Percentiles rank a stretch among this genome's conserved stretches.
These are phyloP conservation scores for Dothidotthia symphoricarpi DNA, from an alignment of 2,329 filamentous ascomycete species.

Conservation along the genomic window DNA sequence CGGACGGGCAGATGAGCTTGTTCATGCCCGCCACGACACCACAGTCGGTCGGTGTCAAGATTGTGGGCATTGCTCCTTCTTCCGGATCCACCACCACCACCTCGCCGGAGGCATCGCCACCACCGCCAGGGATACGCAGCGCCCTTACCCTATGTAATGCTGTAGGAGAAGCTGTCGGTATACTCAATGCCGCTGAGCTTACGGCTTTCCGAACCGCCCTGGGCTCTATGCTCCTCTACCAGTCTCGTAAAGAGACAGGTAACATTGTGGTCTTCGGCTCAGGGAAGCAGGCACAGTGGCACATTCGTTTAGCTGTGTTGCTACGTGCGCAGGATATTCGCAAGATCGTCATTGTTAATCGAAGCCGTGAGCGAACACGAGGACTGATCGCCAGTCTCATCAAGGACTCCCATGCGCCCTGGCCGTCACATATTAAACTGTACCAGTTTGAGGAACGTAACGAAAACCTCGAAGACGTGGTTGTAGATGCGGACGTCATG, in stretches of 20 bases:
- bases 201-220: conserved; percentile 81
- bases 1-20: conserved; percentile 59
- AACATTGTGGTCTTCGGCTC: conserved; percentile 51
- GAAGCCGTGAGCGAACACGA: conserved; percentile 9
- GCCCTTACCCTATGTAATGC: conserved; percentile 60
- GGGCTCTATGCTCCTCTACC: conserved; percentile 61
- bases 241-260: conserved; percentile 13
- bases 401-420: not conserved
- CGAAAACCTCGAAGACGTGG: conserved; percentile 19
- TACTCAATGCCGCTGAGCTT: conserved; percentile 70
- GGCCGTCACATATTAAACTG: conserved; percentile 1
- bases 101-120: conserved; percentile 17
- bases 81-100: too few relatives aligned
- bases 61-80: conserved; percentile 63
- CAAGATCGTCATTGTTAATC: conserved; percentile 27
- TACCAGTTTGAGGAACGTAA: not conserved
- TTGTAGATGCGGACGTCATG: conserved; percentile 45
- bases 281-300: conserved; percentile 53
- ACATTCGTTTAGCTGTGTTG: conserved; percentile 48
- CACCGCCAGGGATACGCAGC: conserved; percentile 54
- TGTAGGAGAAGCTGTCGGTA: conserved; percentile 59
- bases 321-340: conserved; percentile 36
- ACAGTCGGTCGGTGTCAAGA: conserved; percentile 67
- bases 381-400: conserved; percentile 8
- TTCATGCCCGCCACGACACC: conserved; percentile 73